Conservation (phyloP, 768 basidiomycete genomes). For the Pleurotus pulmonarius region DNA sequence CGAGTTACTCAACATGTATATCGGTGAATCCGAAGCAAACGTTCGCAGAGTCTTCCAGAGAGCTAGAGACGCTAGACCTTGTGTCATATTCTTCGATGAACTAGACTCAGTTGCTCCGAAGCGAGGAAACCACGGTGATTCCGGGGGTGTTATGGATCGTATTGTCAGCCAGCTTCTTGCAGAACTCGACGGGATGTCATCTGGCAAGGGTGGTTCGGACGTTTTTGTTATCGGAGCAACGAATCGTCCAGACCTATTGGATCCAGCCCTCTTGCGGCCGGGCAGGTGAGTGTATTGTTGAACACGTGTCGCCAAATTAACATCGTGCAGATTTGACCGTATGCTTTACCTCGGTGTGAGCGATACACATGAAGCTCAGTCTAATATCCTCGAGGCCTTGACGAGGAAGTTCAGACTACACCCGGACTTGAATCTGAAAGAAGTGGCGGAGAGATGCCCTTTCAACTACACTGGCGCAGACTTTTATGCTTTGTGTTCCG, state of each 20-base stretch:
- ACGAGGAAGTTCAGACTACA: constrained; percentile 90
- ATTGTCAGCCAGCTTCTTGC: constrained; percentile 94
- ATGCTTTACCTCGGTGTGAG: constrained; percentile 96
- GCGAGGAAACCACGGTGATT: constrained; percentile 92
- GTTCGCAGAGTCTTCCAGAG: constrained; percentile 89
- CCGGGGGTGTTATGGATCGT: constrained; percentile 96
- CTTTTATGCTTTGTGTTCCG: constrained; percentile 95
- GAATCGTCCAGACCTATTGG: constrained; percentile 88
- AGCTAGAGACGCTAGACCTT: constrained; percentile 88
- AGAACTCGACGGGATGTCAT: constrained; percentile 88
- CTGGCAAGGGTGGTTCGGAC: constrained; percentile 54
- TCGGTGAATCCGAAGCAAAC: constrained; percentile 97
- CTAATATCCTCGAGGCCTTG: constrained; percentile 83
- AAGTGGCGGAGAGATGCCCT: constrained; percentile 71
- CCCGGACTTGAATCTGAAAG: constrained; percentile 55
- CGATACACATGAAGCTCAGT: constrained; percentile 79
- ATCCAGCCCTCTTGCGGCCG: constrained; percentile 84
- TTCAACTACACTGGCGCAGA: constrained; percentile 98
- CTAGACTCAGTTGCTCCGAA: constrained; percentile 94
- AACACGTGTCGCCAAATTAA: neutral
- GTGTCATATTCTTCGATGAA: constrained; percentile 97
- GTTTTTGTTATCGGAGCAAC: constrained; percentile 97
- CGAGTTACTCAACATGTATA: constrained; percentile 96
- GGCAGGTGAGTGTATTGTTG: constrained; percentile 56
- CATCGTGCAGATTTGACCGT: constrained; percentile 79